Evolutionary conservation across 78 protist genomes (phyloP), one percentile per base, ranked within the genome.

Genomic region (Cyanophora paradoxa): DNA sequence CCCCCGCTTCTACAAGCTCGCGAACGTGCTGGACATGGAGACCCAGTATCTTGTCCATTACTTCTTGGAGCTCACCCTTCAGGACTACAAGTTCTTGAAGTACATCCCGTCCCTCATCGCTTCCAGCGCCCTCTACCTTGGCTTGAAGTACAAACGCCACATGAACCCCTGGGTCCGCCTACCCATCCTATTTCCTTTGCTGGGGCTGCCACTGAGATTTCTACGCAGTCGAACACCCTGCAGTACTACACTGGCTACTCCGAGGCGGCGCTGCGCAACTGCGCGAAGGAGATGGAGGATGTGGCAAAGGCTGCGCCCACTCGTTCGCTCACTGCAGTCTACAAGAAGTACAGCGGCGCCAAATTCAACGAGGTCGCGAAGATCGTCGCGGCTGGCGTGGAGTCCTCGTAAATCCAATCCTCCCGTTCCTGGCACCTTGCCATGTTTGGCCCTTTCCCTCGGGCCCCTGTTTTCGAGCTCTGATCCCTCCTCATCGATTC

Each of bases 1-100:
- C n/a, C 65, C 92, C 28, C 86, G 98, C 46, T 91, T 81, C 85
- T 61, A 76, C 81, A 90, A 93, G 81, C 92, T 87, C n/a, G 89
- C 88, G 28, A 82, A 86, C 28, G 6, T 33, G 14, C 36, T 73
- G 31, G 83, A 84, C 64, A 42, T 70, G 16, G 46, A 58, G 30
- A 76, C 86, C 34, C 85, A 81, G 75, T 72, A 88, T 13, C 52
- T 90, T 31, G 78, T 87, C 33, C 76, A 82, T 80, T 93, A 77
- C 81, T 65, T 95, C 73, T 74, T 85, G 59, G 98, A 95, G 79
- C 72, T 93, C 24, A 40, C 91, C 3, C 86, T 87, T 28, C 76
- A 73, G 42, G 88, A 86, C 66, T 85, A 79, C 76, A 30, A 74
- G 33, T n/a, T 86, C 61, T 69, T 86, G 56, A 46, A 86, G 70